A percentile compares a stretch with the other conserved stretches of the same genome.
phyloP scores from a whole-genome alignment of 305 asterid species.

The Fraxinus floribunda region DNA sequence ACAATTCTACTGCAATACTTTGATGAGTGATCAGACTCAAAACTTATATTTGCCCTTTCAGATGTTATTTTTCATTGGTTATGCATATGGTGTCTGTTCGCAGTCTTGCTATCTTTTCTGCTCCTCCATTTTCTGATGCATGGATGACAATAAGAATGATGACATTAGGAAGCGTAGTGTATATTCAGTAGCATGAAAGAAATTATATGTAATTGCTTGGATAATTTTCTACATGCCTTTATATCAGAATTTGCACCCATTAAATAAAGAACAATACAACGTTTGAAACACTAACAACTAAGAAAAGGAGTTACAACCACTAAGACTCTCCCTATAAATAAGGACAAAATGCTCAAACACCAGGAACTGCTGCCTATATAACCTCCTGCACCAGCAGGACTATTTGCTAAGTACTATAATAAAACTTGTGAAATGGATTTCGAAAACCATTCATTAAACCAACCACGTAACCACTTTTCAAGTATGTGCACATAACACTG shows the following conservation, averaged over 20 bases:
- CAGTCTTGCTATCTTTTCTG: not conserved
- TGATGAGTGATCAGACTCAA: not conserved
- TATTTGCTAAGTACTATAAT: not conserved
- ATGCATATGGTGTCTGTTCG: not conserved
- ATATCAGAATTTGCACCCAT: not conserved
- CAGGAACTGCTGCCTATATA: not conserved
- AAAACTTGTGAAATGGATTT: not conserved
- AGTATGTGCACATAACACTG: not conserved
- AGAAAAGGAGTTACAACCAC: not conserved
- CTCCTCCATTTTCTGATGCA: constrained; percentile 18
- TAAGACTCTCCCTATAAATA: not conserved
- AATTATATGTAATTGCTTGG: not conserved
- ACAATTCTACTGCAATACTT: not conserved
- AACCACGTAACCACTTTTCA: not conserved
- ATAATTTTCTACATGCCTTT: not conserved
- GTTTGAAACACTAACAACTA: not conserved
- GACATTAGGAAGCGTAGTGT: not conserved
- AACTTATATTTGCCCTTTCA: constrained; percentile 12
- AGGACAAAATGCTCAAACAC: not conserved
- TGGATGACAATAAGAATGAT: constrained; percentile 10
- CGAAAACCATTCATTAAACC: not conserved
- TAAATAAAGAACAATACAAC: not conserved
- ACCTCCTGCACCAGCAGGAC: not conserved
- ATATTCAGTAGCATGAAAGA: constrained; percentile 13
- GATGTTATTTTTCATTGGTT: not conserved